These are phyloP conservation scores for Bromus sterilis DNA, from an alignment of 176 grass and related monocot species.

Conservation along the genomic window DNA sequence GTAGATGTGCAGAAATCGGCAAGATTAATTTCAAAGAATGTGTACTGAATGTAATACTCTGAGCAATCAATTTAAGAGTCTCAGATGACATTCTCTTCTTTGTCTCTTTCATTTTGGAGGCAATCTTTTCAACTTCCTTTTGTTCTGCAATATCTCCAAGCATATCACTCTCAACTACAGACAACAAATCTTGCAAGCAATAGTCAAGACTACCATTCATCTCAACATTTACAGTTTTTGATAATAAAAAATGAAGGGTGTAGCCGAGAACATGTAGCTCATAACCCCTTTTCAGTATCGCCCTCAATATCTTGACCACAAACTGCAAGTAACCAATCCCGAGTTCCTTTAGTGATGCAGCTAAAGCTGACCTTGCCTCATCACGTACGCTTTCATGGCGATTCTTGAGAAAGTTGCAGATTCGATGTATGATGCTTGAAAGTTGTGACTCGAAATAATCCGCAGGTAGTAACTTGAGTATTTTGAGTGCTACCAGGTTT, in stretches of 20 bases:
- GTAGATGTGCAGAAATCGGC: constrained; percentile 52
- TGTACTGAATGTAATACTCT: constrained; percentile 74
- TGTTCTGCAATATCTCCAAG: constrained; percentile 88
- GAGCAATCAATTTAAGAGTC: constrained; percentile 70
- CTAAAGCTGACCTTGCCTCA: constrained; percentile 81
- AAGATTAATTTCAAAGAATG: constrained; percentile 69
- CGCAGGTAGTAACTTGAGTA: constrained; percentile 85
- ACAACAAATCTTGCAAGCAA: constrained; percentile 79
- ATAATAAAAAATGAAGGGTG: constrained; percentile 75
- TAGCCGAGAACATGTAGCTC: constrained; percentile 95
- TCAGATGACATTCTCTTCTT: constrained; percentile 94
- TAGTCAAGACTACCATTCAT: constrained; percentile 74
- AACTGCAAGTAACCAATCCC: constrained; percentile 83
- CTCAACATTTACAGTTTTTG: constrained; percentile 45
- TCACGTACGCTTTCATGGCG: constrained; percentile 85
- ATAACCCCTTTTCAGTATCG: constrained; percentile 91
- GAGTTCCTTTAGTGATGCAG: constrained; percentile 85
- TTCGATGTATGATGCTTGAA: constrained; percentile 76
- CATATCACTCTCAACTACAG: constrained; percentile 68
- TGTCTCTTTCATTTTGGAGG: constrained; percentile 97
- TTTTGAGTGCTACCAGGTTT: constrained; percentile 83
- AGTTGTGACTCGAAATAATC: constrained; percentile 74
- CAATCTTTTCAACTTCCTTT: constrained; percentile 97
- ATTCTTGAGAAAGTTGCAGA: constrained; percentile 87
- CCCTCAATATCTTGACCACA: constrained; percentile 75